Conservation (phyloP, 495 filamentous ascomycete genomes). For the Cercophora sp. region DNA sequence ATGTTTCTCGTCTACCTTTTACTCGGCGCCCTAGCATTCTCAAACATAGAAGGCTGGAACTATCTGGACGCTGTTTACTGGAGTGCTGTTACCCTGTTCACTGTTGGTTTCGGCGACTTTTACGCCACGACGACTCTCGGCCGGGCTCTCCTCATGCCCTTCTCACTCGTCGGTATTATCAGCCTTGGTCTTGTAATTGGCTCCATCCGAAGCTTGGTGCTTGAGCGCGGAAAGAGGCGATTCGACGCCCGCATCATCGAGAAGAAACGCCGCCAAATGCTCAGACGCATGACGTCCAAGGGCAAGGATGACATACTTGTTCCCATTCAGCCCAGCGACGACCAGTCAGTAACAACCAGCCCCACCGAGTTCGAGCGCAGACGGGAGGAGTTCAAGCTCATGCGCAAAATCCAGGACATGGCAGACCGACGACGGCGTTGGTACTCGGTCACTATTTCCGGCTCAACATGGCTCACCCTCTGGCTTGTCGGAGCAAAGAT, state of each 20-base stretch:
- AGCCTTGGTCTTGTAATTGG: slow-evolving; percentile 81
- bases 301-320: slow-evolving; percentile 47
- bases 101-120: slow-evolving; percentile 74
- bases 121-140: slow-evolving; percentile 53
- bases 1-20: slow-evolving; percentile 71
- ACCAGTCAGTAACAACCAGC: background rate
- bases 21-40: slow-evolving; percentile 67
- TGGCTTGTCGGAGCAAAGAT: slow-evolving; percentile 78
- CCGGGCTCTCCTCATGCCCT: slow-evolving; percentile 70
- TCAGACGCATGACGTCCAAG: slow-evolving; percentile 49
- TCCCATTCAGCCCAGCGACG: slow-evolving; percentile 31
- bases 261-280: slow-evolving; percentile 56
- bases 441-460: slow-evolving; percentile 61
- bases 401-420: slow-evolving; percentile 72
- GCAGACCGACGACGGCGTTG: slow-evolving; percentile 63
- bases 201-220: slow-evolving; percentile 72
- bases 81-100: slow-evolving; percentile 80
- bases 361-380: slow-evolving; percentile 55
- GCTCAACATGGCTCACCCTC: slow-evolving; percentile 60
- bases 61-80: slow-evolving; percentile 80
- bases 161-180: slow-evolving; percentile 73
- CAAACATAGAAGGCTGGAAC: slow-evolving; percentile 68
- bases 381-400: slow-evolving; percentile 73
- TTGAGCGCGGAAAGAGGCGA: slow-evolving; percentile 71
- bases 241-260: slow-evolving; percentile 66